Evolutionary conservation across 805 yeast genomes (phyloP).

Genomic region (Ogataea ramenticola): DNA sequence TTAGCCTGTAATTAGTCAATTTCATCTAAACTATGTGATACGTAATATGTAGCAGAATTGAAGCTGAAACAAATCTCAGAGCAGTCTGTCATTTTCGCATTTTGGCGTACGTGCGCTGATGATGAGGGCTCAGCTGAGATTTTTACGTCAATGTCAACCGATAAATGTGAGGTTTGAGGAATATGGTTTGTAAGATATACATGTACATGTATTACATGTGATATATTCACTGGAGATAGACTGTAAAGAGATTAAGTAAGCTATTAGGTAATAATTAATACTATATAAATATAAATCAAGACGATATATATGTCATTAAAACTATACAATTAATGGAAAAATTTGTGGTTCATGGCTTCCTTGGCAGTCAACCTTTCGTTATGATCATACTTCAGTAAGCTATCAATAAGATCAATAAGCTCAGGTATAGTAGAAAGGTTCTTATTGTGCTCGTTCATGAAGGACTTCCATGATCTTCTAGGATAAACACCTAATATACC

Average conservation of each 20-base stretch:
- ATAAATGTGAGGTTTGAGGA: too few species aligned
- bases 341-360: slow-evolving; percentile 71
- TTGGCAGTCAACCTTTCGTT: slow-evolving; percentile 81
- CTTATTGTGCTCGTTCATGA: slow-evolving; percentile 49
- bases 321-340: neutral
- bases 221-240: too few species aligned
- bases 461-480: slow-evolving; percentile 61
- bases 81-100: neutral
- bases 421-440: slow-evolving; percentile 43
- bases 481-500: slow-evolving; percentile 59
- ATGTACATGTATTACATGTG: too few species aligned
- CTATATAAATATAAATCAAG: neutral
- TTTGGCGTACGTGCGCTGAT: neutral
- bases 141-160: too few species aligned
- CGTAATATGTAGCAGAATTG: too few species aligned
- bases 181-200: too few species aligned
- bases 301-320: neutral
- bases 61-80: too few species aligned
- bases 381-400: slow-evolving; percentile 74
- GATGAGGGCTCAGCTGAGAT: too few species aligned
- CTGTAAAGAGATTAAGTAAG: too few species aligned
- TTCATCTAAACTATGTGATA: too few species aligned
- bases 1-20: too few species aligned
- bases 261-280: neutral
- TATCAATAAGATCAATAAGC: slow-evolving; percentile 64